Conservation (phyloP, 805 yeast species). For the Saturnispora diversa region DNA sequence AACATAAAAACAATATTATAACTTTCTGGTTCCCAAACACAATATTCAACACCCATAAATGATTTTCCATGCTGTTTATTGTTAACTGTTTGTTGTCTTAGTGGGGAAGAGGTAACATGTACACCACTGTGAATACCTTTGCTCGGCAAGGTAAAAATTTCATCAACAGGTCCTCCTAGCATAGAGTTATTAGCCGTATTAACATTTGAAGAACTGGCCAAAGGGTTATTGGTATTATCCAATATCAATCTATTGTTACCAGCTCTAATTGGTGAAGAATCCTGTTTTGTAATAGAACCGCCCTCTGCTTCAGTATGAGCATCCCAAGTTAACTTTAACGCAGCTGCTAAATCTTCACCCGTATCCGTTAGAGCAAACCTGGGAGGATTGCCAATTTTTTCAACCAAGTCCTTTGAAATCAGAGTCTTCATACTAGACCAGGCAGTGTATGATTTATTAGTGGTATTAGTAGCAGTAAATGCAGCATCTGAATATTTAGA, state of each 20-base stretch:
- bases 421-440: slow-evolving; percentile 67
- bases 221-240: slow-evolving; percentile 6
- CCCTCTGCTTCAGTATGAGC: slow-evolving; percentile 23
- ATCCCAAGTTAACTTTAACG: slow-evolving; percentile 36
- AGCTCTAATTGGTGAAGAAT: background rate
- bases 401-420: slow-evolving; percentile 51
- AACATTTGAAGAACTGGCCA: slow-evolving; percentile 7
- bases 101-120: background rate
- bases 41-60: slow-evolving; percentile 27
- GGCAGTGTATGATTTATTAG: slow-evolving; percentile 51
- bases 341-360: slow-evolving; percentile 57
- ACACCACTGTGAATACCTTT: background rate
- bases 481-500: slow-evolving; percentile 48
- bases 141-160: background rate
- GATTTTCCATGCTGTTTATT: background rate
- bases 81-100: background rate
- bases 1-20: slow-evolving; percentile 56
- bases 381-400: slow-evolving; percentile 48
- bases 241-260: background rate
- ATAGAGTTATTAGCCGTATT: slow-evolving; percentile 6
- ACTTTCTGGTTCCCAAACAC: slow-evolving; percentile 53
- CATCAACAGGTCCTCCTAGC: background rate
- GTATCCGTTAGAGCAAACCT: slow-evolving; percentile 58
- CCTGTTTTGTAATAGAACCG: background rate
- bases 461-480: slow-evolving; percentile 45